Conservation (phyloP, 345 rosid species). For the Populus pruinosa region DNA sequence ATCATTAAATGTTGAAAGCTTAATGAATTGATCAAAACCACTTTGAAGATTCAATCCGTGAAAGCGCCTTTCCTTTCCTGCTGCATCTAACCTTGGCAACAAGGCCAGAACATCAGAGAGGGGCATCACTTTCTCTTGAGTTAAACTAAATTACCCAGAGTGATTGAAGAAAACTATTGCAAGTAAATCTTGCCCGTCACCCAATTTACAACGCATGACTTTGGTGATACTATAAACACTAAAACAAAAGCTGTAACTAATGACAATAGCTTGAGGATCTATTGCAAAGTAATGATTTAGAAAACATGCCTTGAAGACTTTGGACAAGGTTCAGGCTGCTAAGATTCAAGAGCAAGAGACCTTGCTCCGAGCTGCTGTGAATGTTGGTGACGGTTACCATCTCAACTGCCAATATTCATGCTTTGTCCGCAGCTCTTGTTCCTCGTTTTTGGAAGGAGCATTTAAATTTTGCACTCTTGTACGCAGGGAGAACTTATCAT, state of each 20-base stretch:
- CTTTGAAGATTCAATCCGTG: constrained; percentile 29
- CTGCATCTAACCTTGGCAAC: constrained; percentile 25
- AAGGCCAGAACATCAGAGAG: background rate
- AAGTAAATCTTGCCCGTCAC: background rate
- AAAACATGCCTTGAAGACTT: constrained; percentile 36
- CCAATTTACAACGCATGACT: too few species aligned
- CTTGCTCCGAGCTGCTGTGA: constrained; percentile 74
- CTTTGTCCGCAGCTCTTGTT: too few species aligned
- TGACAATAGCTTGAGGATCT: too few species aligned
- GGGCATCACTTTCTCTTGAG: too few species aligned
- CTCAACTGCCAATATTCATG: too few species aligned
- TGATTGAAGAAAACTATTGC: too few species aligned
- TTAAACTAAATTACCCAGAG: too few species aligned
- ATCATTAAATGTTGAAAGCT: constrained; percentile 18
- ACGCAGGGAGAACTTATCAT: too few species aligned
- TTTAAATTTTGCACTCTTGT: too few species aligned
- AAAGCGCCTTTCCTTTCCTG: constrained; percentile 34
- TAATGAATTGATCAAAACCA: constrained; percentile 42
- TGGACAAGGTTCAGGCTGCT: constrained; percentile 83
- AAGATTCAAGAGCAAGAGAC: constrained; percentile 87
- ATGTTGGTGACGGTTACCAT: constrained; percentile 39
- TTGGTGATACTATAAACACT: too few species aligned
- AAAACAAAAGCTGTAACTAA: too few species aligned
- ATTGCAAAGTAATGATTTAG: background rate
- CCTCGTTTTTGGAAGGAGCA: too few species aligned